Evolutionary conservation across 1,284 basidiomycete genomes (phyloP), one percentile per base, ranked within the genome.

Genomic region (Ceraceosorus guamensis): DNA sequence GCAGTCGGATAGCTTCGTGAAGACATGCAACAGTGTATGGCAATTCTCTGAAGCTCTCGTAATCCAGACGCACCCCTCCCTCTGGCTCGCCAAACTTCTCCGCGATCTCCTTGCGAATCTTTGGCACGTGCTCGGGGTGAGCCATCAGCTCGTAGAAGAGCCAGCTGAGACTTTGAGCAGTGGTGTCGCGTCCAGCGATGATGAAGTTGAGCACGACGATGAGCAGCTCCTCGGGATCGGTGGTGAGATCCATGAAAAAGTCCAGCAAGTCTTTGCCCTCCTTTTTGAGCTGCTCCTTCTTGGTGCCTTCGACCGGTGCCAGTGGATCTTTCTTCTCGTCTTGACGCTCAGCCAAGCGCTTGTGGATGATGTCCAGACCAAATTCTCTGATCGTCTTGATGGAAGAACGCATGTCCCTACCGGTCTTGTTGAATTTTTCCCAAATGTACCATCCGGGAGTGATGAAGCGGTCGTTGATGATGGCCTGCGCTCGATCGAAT

Each of bases 241-340:
- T 35, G 7, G 59, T 61, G 53, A 81, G 78, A 18, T 78, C 73
- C 55, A 77, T 70, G 68, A 81, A 81, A 50, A 78, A 76, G 18
- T 79, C 79, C 14, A 78, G 74, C 37, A 71, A 57, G 31, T 71
- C 68, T 59, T 68, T 68, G 53, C 60, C 62, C 24, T 66, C 63
- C 48, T 66, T 64, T 13, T 32, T 46, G 41, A 45, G 24, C 46
- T 18, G 5, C 13, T 30, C 34, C 13, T 13, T 37, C 6, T 13
- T 13, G 16, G 14, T 34, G 14, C 16, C 8, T 14, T n/a, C 30
- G 6, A 30, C 66, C 51, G 61, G 61, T 48, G 47, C 35, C 34
- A 32, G 18, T 18, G 5, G 24, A 14, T 18, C 31, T 5, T n/a
- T 34, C 16, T 49, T 35, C 16, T 32, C 48, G 32, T 35, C 48